These are phyloP conservation scores for Candida buenavistaensis DNA, from an alignment of 1,139 yeast genomes.

Conservation along the genomic window DNA sequence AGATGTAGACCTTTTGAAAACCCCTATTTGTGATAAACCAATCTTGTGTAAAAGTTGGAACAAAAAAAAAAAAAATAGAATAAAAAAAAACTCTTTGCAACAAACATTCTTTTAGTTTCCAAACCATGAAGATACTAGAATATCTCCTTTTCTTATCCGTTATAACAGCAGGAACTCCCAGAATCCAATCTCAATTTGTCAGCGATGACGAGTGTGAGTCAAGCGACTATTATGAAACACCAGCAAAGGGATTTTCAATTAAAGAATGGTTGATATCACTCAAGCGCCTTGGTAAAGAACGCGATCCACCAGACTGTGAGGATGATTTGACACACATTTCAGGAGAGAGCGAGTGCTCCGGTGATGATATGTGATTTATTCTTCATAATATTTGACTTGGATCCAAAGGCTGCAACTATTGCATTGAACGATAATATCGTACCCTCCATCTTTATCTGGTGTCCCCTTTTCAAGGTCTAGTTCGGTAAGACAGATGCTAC, in stretches of 20 bases:
- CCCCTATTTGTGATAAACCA: too few species aligned
- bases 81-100: neutral
- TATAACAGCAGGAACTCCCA: constrained; percentile 1
- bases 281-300: neutral
- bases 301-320: constrained; percentile 1
- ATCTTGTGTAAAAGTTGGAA: too few species aligned
- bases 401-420: constrained; percentile 82
- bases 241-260: constrained; percentile 8
- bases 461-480: constrained; percentile 57
- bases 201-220: constrained; percentile 4
- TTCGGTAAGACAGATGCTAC: constrained; percentile 62
- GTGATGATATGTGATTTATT: neutral
- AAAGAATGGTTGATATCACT: constrained; percentile 4
- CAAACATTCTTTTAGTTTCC: too few species aligned
- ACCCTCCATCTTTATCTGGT: constrained; percentile 54
- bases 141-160: constrained; percentile 1
- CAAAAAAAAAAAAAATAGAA: neutral
- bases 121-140: constrained; percentile 2
- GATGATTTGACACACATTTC: neutral
- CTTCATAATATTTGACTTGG: constrained; percentile 62
- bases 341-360: neutral
- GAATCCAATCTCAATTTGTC: constrained; percentile 3
- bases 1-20: too few species aligned
- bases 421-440: constrained; percentile 75
- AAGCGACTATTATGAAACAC: constrained; percentile 1